phyloP scores from a whole-genome alignment of 768 basidiomycete species.

The Lactarius pseudohatsudake region DNA sequence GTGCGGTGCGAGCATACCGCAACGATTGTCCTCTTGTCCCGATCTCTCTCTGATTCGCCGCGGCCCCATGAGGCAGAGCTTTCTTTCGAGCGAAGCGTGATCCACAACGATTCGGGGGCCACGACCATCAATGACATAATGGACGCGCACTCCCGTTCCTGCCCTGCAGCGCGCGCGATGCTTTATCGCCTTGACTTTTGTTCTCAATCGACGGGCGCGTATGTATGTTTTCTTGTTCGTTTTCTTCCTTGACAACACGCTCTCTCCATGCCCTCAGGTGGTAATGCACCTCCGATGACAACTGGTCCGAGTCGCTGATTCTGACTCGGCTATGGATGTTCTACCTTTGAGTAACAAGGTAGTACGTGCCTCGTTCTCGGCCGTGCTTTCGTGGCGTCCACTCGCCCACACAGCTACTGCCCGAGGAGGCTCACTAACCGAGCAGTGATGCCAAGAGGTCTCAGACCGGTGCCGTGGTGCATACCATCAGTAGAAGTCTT shows the following conservation, averaged over 20 bases:
- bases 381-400: not conserved
- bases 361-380: not conserved
- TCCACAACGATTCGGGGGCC: not conserved
- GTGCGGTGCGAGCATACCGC: not conserved
- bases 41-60: not conserved
- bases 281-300: no score
- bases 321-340: not conserved
- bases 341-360: no score
- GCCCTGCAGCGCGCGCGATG: not conserved
- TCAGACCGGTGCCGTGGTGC: not conserved
- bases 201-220: not conserved
- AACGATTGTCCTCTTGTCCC: not conserved
- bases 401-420: not conserved
- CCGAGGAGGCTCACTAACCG: not conserved
- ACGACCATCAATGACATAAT: not conserved
- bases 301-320: not conserved
- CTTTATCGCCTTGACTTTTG: not conserved
- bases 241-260: no score
- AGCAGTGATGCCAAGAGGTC: not conserved
- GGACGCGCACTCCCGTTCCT: not conserved
- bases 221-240: not conserved
- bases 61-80: not conserved
- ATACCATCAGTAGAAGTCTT: not conserved
- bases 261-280: no score
- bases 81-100: not conserved